Base-by-base conservation (phyloP, 106 monocot genomes). In the Platanthera zijinensis region DNA sequence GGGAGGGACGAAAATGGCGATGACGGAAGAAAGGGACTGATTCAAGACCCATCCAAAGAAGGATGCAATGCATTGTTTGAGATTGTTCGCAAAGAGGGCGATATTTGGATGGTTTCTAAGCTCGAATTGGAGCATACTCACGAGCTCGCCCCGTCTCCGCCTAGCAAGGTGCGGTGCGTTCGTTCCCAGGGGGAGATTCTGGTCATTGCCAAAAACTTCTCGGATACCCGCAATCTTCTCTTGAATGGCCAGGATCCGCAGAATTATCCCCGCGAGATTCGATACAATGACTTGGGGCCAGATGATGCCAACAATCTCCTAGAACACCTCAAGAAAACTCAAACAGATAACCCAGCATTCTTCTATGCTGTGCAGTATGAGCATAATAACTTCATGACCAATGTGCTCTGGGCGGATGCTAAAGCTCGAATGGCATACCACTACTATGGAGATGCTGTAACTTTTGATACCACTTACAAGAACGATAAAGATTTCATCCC, bases 171-270 rank as follows among this genome's bases (percentile, higher is more conserved):
- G 21, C 79, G 78, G 8, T 91, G 91, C 61, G 75, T 91, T 66
- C 91, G 91, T 7, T 91, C 91, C 12, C 91, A 91, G 63, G 91
- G 91, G 64, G 91, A 91, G 73, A 86, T 91, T 50, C 91, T 91
- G 59, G 91, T 91, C 21, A 91, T 91, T 52, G 86, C 91, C 17
- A 91, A 91, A 74, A 91, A 86, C 69, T 91, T 91, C 50, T 77
- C 84, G 12, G 91, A 91, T 83, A 91, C 88, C 1, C 83, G 88
- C 19, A 88, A 86, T 82, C 87, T 90, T 74, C 77, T 90, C 14
- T 75, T 90, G 51, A 90, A 86, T 75, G 84, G 90, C 19, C 87
- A 88, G 49, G 88, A 86, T 52, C 57, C 79, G 13, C 81, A 59
- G 21, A 67, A 49, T 52, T 80, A 80, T 82, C 82, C 83, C 48